Evolutionary conservation across 2,329 filamentous ascomycete species (phyloP), one percentile per base, ranked within the genome.

Genomic region (Gaeumannomyces sp.): DNA sequence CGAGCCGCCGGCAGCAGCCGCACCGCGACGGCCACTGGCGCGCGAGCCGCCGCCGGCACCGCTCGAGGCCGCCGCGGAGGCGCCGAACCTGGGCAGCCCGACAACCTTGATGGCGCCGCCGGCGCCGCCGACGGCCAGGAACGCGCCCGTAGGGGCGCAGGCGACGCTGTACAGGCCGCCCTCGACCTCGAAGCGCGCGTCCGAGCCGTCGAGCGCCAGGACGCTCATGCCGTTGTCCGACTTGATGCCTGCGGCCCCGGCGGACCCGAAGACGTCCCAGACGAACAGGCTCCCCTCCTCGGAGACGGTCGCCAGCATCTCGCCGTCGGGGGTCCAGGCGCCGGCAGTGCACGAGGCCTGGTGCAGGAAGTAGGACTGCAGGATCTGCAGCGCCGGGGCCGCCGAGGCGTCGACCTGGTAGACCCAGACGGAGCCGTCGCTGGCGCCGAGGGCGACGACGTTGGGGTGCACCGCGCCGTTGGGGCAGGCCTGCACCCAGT

Each of bases 391-490:
- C 10, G 91, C 78, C 72, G 79, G 81, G 62, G 77, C 77, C 45
- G 76, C 59, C 64, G 81, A 81, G 35, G 85, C 79, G 75, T 93
- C 89, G 72, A 98, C 83, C n/a, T 88, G 89, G 79, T 97, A 97
- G 13, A 99, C 90, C 95, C 95, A 99, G 58, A 97, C 93, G 63
- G 89, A 93, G 64, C 95, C 95, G 74, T 99, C 93, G 50, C 85
- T 90, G 45, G 93, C 93, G 65, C 95, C 95, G 10, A 99, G 80
- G 0, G 95, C 95, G 67, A 99, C 74, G 11, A 92, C 88, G 78
- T 97, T 96, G 67, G 89, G 85, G 73, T 91, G 86, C 7, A 81
- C 79, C 22, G 27, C 50, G 16, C 87, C 76, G 67, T 88, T 82
- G 1, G 93, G 93, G 73, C 91, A 96, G 0, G 92, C 78, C 1